Percentiles rank a stretch among this genome's conserved stretches.
These are phyloP conservation scores for Tripterygium wilfordii DNA, from an alignment of 177 flowering plant species.

Conservation along the genomic window DNA sequence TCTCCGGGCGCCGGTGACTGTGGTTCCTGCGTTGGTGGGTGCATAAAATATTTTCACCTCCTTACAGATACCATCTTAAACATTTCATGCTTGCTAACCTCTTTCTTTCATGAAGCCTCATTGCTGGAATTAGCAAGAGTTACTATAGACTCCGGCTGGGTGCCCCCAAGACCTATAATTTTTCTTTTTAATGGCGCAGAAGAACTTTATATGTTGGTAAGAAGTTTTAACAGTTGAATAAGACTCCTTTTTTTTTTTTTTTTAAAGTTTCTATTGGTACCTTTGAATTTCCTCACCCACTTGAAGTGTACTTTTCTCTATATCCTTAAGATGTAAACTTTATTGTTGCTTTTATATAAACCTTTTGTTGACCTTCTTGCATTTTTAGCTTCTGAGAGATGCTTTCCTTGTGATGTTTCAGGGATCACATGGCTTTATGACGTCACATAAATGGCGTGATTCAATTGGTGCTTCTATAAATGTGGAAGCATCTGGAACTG, in stretches of 20 bases:
- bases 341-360: too few species aligned
- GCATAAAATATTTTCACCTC: background rate
- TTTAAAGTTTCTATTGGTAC: constrained; percentile 1
- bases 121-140: constrained; percentile 86
- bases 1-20: constrained; percentile 99
- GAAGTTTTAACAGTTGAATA: constrained; percentile 3
- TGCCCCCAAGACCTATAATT: constrained; percentile 82
- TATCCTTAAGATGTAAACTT: too few species aligned
- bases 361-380: background rate
- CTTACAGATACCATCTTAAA: constrained; percentile 1
- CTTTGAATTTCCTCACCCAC: background rate
- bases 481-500: constrained; percentile 93
- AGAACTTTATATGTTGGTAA: constrained; percentile 95
- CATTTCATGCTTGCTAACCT: background rate
- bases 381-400: background rate
- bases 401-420: constrained; percentile 18
- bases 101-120: constrained; percentile 69
- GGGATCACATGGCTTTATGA: constrained; percentile 98
- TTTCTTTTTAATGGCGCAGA: constrained; percentile 97
- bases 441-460: constrained; percentile 73
- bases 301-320: too few species aligned
- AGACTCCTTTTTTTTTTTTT: background rate
- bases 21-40: constrained; percentile 97
- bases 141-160: constrained; percentile 74
- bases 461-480: constrained; percentile 91